Conservation (phyloP, 352 stramenopile species). For the Elongisporangium undulatum region DNA sequence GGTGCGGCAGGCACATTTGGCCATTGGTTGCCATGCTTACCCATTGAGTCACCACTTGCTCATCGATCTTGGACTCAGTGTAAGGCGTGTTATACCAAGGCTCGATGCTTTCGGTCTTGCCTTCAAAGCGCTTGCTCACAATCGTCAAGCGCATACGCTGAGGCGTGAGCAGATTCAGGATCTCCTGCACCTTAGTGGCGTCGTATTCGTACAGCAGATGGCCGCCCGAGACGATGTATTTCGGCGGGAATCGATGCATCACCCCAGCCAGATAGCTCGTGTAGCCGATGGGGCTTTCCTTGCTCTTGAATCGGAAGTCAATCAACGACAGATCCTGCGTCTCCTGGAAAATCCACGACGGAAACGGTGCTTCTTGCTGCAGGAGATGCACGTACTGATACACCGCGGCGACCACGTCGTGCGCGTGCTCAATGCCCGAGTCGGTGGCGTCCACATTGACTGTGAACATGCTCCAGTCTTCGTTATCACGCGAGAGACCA, state of each 20-base stretch:
- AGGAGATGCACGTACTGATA: constrained; percentile 70
- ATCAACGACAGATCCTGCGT: constrained; percentile 49
- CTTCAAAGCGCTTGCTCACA: constrained; percentile 66
- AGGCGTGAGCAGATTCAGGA: constrained; percentile 47
- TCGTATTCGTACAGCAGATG: constrained; percentile 72
- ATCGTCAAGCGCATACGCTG: constrained; percentile 56
- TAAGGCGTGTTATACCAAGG: constrained; percentile 72
- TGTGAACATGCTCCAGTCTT: constrained; percentile 64
- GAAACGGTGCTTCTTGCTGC: constrained; percentile 29
- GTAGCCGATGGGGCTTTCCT: constrained; percentile 71
- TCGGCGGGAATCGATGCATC: constrained; percentile 62
- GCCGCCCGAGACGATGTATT: constrained; percentile 57
- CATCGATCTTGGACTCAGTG: constrained; percentile 27
- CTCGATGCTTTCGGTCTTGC: constrained; percentile 39
- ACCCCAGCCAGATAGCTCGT: constrained; percentile 54
- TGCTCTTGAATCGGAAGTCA: constrained; percentile 76
- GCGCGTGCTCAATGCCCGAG: constrained; percentile 44
- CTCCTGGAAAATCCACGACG: constrained; percentile 67
- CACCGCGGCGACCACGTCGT: constrained; percentile 58
- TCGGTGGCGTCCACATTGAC: constrained; percentile 73
- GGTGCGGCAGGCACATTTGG: constrained; percentile 43
- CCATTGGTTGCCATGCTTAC: constrained; percentile 18
- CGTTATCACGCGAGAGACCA: constrained; percentile 60
- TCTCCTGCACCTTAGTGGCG: constrained; percentile 34
- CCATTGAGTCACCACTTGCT: constrained; percentile 37